phyloP scores from a whole-genome alignment of 2,329 filamentous ascomycete genomes.

The Microascus cirrosus region DNA sequence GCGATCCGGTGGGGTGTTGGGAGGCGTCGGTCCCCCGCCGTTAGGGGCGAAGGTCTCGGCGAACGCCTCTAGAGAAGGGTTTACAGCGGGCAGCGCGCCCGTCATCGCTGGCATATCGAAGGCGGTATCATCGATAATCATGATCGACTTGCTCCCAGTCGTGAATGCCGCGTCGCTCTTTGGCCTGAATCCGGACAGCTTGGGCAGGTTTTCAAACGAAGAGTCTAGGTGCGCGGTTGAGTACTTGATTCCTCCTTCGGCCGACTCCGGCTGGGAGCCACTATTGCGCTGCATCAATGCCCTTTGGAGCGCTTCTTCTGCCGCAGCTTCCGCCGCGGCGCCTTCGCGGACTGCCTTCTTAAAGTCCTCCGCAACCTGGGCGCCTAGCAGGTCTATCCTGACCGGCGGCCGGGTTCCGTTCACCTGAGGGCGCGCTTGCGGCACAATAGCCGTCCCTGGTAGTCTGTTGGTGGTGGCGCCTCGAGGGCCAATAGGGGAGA shows the following conservation, averaged over 20 bases:
- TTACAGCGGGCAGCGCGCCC: conserved; percentile 30
- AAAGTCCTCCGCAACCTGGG: conserved; percentile 67
- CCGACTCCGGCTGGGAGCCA: background rate
- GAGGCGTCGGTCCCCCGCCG: conserved; percentile 45
- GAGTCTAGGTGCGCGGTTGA: conserved; percentile 32
- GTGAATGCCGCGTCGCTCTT: conserved; percentile 52
- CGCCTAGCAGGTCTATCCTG: conserved; percentile 74
- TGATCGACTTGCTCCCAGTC: conserved; percentile 75
- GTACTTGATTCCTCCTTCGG: conserved; percentile 21
- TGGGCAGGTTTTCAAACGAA: conserved; percentile 7
- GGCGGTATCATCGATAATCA: conserved; percentile 67
- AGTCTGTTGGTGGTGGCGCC: conserved; percentile 46
- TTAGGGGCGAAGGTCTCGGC: conserved; percentile 37
- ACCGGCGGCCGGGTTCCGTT: conserved; percentile 39
- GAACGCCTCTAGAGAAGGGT: conserved; percentile 40
- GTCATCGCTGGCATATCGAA: conserved; percentile 40
- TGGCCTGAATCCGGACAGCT: conserved; percentile 19
- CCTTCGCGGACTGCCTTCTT: conserved; percentile 63
- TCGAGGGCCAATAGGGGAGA: conserved; percentile 36
- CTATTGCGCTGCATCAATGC: background rate
- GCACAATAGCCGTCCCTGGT: conserved; percentile 49
- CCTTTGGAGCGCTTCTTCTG: conserved; percentile 2
- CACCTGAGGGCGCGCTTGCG: conserved; percentile 33
- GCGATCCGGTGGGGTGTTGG: conserved; percentile 44
- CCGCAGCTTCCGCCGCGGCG: conserved; percentile 26